These are phyloP conservation scores for Colletotrichum coccodes DNA, from an alignment of 2,329 filamentous ascomycete genomes.

Conservation along the genomic window DNA sequence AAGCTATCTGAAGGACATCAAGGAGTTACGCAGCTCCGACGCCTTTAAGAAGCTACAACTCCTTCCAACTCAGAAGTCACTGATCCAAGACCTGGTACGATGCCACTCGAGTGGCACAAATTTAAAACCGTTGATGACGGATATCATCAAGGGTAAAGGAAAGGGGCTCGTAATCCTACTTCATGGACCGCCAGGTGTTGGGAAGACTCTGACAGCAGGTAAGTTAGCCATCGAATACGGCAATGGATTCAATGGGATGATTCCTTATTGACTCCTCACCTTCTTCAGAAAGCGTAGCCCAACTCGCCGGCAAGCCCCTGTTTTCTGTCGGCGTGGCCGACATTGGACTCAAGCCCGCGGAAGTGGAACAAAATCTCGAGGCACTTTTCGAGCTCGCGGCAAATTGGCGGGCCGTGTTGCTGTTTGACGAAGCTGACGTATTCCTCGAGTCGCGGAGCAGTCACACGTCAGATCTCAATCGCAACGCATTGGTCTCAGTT, in stretches of 20 bases:
- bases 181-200: constrained; percentile 57
- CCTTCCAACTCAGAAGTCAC: not conserved
- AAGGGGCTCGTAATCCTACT: constrained; percentile 59
- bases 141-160: constrained; percentile 19
- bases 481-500: constrained; percentile 71
- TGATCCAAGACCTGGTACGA: not conserved
- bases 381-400: constrained; percentile 66
- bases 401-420: constrained; percentile 82
- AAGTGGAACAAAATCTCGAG: constrained; percentile 70
- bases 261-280: constrained; percentile 53
- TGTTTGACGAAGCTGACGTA: constrained; percentile 87
- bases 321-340: constrained; percentile 71
- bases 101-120: not conserved
- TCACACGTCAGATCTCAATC: constrained; percentile 83
- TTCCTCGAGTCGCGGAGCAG: constrained; percentile 86
- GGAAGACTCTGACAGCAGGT: constrained; percentile 61
- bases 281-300: constrained; percentile 59
- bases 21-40: not conserved
- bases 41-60: not conserved
- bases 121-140: not conserved
- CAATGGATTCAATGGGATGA: constrained; percentile 58
- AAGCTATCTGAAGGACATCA: not conserved
- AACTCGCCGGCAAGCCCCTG: constrained; percentile 59
- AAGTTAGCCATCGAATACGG: constrained; percentile 46
- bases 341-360: constrained; percentile 71